Evolutionary conservation across 768 basidiomycete genomes (phyloP).

Genomic region (Neoboletus brunneissimus): DNA sequence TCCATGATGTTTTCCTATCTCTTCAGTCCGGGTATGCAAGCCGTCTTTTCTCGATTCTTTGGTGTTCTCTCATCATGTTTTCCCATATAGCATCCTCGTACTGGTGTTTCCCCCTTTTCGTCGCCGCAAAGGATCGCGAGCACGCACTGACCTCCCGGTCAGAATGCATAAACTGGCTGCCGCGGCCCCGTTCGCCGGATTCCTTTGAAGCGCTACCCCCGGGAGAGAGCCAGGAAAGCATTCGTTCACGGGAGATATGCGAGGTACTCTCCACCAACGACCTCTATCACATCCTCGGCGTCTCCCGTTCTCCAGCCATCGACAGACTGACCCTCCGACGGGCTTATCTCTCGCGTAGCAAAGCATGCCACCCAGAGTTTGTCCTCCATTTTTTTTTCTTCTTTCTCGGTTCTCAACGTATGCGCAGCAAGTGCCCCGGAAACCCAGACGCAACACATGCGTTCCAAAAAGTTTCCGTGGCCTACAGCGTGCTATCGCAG

Average conservation of each 20-base stretch:
- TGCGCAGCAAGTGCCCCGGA: slow-evolving; percentile 68
- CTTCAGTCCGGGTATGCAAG: slow-evolving; percentile 27
- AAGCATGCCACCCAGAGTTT: slow-evolving; percentile 83
- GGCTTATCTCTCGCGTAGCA: slow-evolving; percentile 74
- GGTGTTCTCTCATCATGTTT: slow-evolving; percentile 1
- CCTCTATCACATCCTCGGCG: slow-evolving; percentile 72
- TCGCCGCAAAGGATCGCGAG: slow-evolving; percentile 43
- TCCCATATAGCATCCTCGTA: slow-evolving; percentile 50
- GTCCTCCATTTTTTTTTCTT: slow-evolving; percentile 28
- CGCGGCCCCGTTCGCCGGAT: slow-evolving; percentile 15
- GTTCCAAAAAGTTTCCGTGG: slow-evolving; percentile 83
- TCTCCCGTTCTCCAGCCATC: slow-evolving; percentile 45
- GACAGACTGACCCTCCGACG: slow-evolving; percentile 66
- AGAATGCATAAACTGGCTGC: slow-evolving; percentile 30
- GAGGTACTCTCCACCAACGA: slow-evolving; percentile 61
- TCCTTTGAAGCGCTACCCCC: not conserved
- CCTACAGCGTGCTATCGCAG: slow-evolving; percentile 76
- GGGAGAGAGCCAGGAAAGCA: slow-evolving; percentile 9
- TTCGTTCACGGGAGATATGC: slow-evolving; percentile 24
- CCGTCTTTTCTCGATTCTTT: no score
- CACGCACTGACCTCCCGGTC: slow-evolving; percentile 31
- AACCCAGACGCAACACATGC: slow-evolving; percentile 77
- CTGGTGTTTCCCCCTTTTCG: slow-evolving; percentile 63
- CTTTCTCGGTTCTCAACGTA: not conserved
- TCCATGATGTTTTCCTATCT: slow-evolving; percentile 33